Percentiles rank a stretch among this genome's conserved stretches.
These are phyloP conservation scores for Blepharisma stoltei DNA, from an alignment of 73 alveolate species.

Conservation along the genomic window DNA sequence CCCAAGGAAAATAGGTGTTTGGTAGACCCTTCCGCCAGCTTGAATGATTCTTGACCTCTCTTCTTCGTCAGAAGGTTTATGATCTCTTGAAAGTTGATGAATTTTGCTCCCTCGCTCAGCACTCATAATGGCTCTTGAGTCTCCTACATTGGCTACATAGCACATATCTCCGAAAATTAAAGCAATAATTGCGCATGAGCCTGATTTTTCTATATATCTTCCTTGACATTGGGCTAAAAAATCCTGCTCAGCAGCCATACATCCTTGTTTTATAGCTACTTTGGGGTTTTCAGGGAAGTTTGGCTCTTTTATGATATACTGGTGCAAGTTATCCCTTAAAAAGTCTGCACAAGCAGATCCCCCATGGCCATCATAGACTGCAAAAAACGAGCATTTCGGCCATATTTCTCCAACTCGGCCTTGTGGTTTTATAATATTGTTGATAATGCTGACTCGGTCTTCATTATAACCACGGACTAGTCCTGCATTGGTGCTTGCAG, in stretches of 20 bases:
- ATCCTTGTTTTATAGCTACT: constrained; percentile 91
- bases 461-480: constrained; percentile 90
- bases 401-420: constrained; percentile 53
- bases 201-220: constrained; percentile 74
- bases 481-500: constrained; percentile 96
- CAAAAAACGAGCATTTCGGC: constrained; percentile 96
- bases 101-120: constrained; percentile 60
- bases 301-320: constrained; percentile 62
- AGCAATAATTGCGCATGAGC: constrained; percentile 73
- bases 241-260: constrained; percentile 82
- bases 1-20: constrained; percentile 20
- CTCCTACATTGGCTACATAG: constrained; percentile 93
- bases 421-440: constrained; percentile 62
- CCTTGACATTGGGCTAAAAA: constrained; percentile 61
- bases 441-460: constrained; percentile 90
- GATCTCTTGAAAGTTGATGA: constrained; percentile 81
- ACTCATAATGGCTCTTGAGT: constrained; percentile 84
- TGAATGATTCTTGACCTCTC: constrained; percentile 82
- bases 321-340: constrained; percentile 89
- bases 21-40: constrained; percentile 86
- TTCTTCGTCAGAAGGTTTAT: constrained; percentile 81
- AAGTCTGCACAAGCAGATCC: constrained; percentile 95
- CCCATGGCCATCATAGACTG: constrained; percentile 98
- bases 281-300: constrained; percentile 74
- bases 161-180: constrained; percentile 71